These are phyloP conservation scores for Cardiospermum halicacabum DNA, from an alignment of 345 rosid genomes.

Conservation along the genomic window DNA sequence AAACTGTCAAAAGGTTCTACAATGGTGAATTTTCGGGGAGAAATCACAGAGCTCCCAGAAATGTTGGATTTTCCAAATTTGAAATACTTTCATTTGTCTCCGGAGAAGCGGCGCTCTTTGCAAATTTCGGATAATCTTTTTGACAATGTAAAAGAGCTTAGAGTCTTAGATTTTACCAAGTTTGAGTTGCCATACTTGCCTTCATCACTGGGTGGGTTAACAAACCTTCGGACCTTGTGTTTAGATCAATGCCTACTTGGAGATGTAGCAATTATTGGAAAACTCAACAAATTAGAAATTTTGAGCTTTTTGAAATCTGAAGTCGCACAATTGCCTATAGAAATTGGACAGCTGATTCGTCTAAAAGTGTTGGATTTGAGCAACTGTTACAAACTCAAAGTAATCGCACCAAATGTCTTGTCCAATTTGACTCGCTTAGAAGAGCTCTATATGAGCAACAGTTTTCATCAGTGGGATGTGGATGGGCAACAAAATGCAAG, in stretches of 20 bases:
- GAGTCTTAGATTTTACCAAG: conserved; percentile 10
- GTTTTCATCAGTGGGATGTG: conserved; percentile 22
- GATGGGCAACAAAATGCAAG: conserved; percentile 5
- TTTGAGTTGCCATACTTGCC: conserved; percentile 8
- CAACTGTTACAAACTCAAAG: conserved; percentile 6
- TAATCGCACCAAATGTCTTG: conserved; percentile 16
- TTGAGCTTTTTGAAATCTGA: not conserved
- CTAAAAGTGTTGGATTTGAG: conserved; percentile 20
- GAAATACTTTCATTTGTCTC: not conserved
- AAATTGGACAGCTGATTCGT: conserved; percentile 14
- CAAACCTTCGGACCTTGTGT: conserved; percentile 16
- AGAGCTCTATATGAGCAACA: conserved; percentile 12
- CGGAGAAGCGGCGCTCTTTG: not conserved
- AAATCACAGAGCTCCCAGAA: conserved; percentile 15
- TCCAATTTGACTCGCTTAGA: conserved; percentile 13
- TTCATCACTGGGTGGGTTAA: conserved; percentile 6
- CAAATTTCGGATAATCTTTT: conserved; percentile 15
- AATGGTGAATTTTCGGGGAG: not conserved
- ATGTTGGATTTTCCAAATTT: conserved; percentile 15
- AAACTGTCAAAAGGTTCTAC: not conserved
- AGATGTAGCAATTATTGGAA: conserved; percentile 7
- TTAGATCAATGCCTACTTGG: not conserved
- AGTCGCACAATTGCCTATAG: conserved; percentile 9
- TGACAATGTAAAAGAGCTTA: conserved; percentile 8
- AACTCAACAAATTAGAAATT: conserved; percentile 2